phyloP scores from a whole-genome alignment of 192 early-diverging fungal species.

The Lobulomyces angularis region DNA sequence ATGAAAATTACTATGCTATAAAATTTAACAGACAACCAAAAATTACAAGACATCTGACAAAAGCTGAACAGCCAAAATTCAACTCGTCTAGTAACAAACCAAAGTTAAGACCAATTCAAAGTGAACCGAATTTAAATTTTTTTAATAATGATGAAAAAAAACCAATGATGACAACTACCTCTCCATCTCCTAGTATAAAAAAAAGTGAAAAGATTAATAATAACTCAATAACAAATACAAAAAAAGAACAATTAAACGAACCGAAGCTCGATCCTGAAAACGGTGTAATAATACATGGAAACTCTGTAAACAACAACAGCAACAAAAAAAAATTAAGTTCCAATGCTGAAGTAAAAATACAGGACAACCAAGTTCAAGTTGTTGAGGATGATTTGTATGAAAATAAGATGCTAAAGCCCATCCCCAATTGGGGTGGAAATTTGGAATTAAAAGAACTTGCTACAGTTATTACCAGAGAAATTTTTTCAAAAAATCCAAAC shows the following conservation, averaged over 20 bases:
- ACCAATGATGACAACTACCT: too few relatives aligned
- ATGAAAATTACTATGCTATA: constrained; percentile 34
- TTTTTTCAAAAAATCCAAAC: constrained; percentile 36
- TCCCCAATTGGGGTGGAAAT: constrained; percentile 31
- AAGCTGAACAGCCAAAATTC: constrained; percentile 22
- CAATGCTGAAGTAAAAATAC: neutral
- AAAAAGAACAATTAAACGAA: constrained; percentile 10
- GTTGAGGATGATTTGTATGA: constrained; percentile 8
- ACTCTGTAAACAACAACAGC: constrained; percentile 2
- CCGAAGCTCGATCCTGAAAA: constrained; percentile 2
- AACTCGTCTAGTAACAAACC: neutral
- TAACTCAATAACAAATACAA: constrained; percentile 1
- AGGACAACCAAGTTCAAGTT: too few relatives aligned
- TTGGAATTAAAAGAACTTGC: constrained; percentile 35
- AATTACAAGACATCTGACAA: too few relatives aligned
- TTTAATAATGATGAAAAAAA: too few relatives aligned
- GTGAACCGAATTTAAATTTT: too few relatives aligned
- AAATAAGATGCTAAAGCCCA: constrained; percentile 30
- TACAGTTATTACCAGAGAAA: constrained; percentile 34
- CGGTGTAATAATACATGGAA: neutral
- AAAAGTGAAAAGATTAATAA: too few relatives aligned
- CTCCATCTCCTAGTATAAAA: too few relatives aligned
- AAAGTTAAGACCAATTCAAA: neutral
- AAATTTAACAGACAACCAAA: constrained; percentile 40
- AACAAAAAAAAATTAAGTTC: constrained; percentile 2